These are phyloP conservation scores for Neospora caninum DNA, from an alignment of 169 alveolate species.

Conservation along the genomic window DNA sequence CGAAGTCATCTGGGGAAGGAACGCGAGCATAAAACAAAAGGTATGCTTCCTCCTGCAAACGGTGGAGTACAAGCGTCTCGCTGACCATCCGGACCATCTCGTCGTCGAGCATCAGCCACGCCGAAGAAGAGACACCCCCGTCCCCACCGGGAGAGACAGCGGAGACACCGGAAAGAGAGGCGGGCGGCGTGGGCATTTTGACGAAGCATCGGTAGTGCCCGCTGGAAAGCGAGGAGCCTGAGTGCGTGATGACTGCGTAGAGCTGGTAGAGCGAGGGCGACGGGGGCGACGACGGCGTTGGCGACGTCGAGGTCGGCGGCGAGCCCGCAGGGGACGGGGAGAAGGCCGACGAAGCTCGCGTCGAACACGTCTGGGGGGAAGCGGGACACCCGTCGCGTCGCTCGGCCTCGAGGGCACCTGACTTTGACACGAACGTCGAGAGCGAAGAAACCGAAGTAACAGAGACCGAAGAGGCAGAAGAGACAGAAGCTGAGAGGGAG, in stretches of 20 bases:
- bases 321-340: not conserved
- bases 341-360: conserved; percentile 35
- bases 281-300: not conserved
- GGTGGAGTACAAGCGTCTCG: conserved; percentile 52
- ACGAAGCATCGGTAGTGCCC: conserved; percentile 77
- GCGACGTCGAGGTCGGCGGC: not conserved
- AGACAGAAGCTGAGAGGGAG: not conserved
- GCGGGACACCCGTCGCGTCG: no score
- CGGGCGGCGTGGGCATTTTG: conserved; percentile 41
- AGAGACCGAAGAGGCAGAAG: not conserved
- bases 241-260: conserved; percentile 77
- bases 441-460: not conserved
- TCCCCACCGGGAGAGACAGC: not conserved
- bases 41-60: conserved; percentile 64
- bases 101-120: conserved; percentile 59
- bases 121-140: not conserved
- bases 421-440: not conserved
- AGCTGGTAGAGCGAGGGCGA: conserved; percentile 66
- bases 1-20: conserved; percentile 27
- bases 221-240: conserved; percentile 73
- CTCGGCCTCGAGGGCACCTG: no score
- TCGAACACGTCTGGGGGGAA: not conserved
- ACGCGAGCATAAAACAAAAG: conserved; percentile 55
- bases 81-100: conserved; percentile 59
- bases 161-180: not conserved